Evolutionary conservation across 176 grass and related monocot genomes (phyloP).

Genomic region (Oryza meyeriana): DNA sequence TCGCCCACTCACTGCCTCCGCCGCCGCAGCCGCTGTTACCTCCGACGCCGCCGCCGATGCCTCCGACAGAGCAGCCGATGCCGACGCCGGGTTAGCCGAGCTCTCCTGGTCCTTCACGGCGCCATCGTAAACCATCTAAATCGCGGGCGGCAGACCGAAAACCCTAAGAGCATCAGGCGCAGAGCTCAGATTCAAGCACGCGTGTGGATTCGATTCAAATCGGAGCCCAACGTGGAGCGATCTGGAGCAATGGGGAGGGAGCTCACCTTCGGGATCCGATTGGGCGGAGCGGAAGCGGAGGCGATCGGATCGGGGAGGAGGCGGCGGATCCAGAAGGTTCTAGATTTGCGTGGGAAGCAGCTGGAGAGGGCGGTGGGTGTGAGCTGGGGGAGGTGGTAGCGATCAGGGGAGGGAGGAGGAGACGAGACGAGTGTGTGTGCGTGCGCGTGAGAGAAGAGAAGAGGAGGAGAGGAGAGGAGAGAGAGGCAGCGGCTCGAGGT

Average conservation of each 20-base stretch:
- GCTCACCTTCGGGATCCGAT: slow-evolving; percentile 51
- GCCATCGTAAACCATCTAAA: slow-evolving; percentile 81
- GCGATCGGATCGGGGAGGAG: slow-evolving; percentile 23
- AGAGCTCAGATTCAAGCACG: slow-evolving; percentile 10
- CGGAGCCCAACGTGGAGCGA: not conserved
- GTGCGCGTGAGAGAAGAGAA: no score
- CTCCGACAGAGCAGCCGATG: slow-evolving; percentile 21
- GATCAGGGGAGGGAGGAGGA: slow-evolving; percentile 13
- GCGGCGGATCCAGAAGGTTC: slow-evolving; percentile 27
- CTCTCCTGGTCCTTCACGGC: slow-evolving; percentile 62
- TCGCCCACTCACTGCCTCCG: not conserved
- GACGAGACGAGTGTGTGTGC: not conserved
- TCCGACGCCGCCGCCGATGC: slow-evolving; percentile 16
- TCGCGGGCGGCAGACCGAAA: slow-evolving; percentile 19
- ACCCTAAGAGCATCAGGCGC: not conserved
- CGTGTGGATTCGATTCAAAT: not conserved
- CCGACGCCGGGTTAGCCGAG: slow-evolving; percentile 9
- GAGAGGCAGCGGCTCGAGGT: not conserved
- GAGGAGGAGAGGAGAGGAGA: not conserved
- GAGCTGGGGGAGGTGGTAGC: slow-evolving; percentile 18
- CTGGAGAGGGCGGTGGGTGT: not conserved
- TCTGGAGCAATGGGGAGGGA: slow-evolving; percentile 5
- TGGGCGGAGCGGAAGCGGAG: not conserved
- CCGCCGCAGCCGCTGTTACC: not conserved
- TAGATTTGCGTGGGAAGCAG: not conserved